Base-by-base conservation (phyloP, 2,329 filamentous ascomycete genomes). In the Colletotrichum gigasporum region DNA sequence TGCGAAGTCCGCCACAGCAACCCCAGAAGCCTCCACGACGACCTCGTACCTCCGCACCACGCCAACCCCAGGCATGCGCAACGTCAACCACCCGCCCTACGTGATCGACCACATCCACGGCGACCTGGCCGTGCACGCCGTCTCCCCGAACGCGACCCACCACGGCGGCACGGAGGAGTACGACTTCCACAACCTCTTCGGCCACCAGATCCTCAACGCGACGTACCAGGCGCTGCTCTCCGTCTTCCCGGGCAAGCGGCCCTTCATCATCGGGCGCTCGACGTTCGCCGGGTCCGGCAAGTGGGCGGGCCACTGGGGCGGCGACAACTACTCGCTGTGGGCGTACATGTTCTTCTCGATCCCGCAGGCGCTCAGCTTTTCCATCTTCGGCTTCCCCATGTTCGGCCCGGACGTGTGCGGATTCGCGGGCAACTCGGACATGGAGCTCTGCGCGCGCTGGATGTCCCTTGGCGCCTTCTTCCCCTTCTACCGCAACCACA, bases 251-350 rank as follows among this genome's bases (percentile, higher is more conserved):
- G 82, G 79, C 12, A 91, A 91, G 74, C 88, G 93, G 0, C 93
- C 93, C 0, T 92, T 96, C 77, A 91, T 97, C 72, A 93, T 97
- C 71, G 91, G 91, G 0, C 89, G 93, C 14, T 92, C 90, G 37
- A 96, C 92, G 1, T 96, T 95, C 71, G 85, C 91, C 9, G 92
- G 93, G 3, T 87, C 87, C 0, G 93, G 93, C 2, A 88, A 87
- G 73, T 91, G 86, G 79, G 90, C 91, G 1, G 92, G 91, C 1
- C 92, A 96, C 76, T 96, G 92, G 92, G 91, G 92, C 28, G 91
- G 90, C 32, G 89, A 95, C 74, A 94, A 94, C 71, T 79, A 81
- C 16, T 90, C 89, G 3, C 83, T 86, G 12, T 95, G 90, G 87
- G 83, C 85, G 0, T 91, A 89, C 73, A 91, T 94, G 86, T 91